Evolutionary conservation across 441 rosid genomes (phyloP), one percentile per base, ranked within the genome.

Genomic region (Arabidopsis lyrata): DNA sequence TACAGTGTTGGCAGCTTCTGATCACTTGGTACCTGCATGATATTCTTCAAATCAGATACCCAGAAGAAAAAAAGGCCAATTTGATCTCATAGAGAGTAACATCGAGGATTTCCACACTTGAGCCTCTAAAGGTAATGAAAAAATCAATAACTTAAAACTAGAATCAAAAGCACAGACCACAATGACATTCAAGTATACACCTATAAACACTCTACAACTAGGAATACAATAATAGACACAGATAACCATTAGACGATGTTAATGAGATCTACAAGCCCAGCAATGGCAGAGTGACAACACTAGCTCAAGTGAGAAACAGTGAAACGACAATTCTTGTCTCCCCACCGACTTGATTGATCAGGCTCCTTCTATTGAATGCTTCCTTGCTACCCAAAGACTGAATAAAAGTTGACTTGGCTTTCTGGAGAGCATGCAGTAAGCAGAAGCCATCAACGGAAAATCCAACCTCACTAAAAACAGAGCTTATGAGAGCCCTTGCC

Each of bases 1-100:
- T 95, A 95, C 74, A 95, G 92, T 6, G 98, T 86, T 69, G 98
- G 99, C 77, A 95, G 82, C 95, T 95, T 95, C 87, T 95, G 99
- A 60, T 95, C 99, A 73, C 92, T 90, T 48, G 99, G 95, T 74
- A 93, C 97, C 99, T 95, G 99, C 92, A 88, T 81, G 70, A 78
- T 64, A 80, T 64, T 81, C 59, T 73, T 70, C 77, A 74, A 12
- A 82, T 87, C 75, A 90, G 87, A 83, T 68, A 70, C 59, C 60
- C 71, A 64, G 44, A 71, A 27, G 45, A 16, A 18, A 58, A 27
- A 52, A 64, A n/a, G 39, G 38, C 47, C 58, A 69, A 63, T 47
- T 62, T 75, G 14, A 38, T 62, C 20, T 56, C 52, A 42, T 5
- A 58, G 34, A 42, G 14, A 38, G 24, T 38, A 49, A 38, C 62